Conservation (phyloP, 768 basidiomycete genomes). For the Candolleomyces eurysporus region DNA sequence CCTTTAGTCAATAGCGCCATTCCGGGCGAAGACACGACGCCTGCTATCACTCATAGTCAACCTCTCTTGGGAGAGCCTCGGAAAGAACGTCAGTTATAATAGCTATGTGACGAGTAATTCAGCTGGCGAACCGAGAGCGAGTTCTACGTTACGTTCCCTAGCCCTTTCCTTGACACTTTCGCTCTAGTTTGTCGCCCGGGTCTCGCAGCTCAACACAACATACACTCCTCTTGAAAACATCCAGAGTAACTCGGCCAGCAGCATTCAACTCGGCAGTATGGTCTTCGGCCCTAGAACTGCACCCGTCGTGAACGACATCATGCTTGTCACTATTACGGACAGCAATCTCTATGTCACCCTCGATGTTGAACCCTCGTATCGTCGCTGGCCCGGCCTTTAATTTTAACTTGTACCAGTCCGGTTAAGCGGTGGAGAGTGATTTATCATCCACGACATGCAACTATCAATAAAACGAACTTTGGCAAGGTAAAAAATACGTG, state of each 20-base stretch:
- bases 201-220: conserved; percentile 57
- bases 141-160: too few relatives aligned
- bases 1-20: conserved; percentile 18
- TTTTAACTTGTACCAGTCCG: conserved; percentile 45
- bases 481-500: too few relatives aligned
- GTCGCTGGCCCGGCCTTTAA: conserved; percentile 53
- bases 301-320: conserved; percentile 51
- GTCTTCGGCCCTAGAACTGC: conserved; percentile 40
- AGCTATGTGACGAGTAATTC: conserved; percentile 50
- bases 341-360: conserved; percentile 35
- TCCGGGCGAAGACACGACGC: conserved; percentile 34
- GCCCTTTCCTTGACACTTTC: too few relatives aligned
- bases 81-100: conserved; percentile 47
- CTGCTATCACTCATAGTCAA: conserved; percentile 52
- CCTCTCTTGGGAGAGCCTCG: conserved; percentile 59
- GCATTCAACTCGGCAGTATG: conserved; percentile 46
- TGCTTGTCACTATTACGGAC: conserved; percentile 43
- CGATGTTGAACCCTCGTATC: conserved; percentile 12
- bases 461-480: too few relatives aligned
- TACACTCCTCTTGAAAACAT: conserved; percentile 48
- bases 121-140: conserved; percentile 30
- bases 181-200: conserved; percentile 53
- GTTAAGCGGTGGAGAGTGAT: conserved; percentile 21
- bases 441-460: too few relatives aligned
- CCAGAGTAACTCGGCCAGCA: conserved; percentile 41